Percentiles rank a stretch among this genome's conserved stretches.
Conservation (phyloP, 257 asterid species). For the Apocynum venetum region DNA sequence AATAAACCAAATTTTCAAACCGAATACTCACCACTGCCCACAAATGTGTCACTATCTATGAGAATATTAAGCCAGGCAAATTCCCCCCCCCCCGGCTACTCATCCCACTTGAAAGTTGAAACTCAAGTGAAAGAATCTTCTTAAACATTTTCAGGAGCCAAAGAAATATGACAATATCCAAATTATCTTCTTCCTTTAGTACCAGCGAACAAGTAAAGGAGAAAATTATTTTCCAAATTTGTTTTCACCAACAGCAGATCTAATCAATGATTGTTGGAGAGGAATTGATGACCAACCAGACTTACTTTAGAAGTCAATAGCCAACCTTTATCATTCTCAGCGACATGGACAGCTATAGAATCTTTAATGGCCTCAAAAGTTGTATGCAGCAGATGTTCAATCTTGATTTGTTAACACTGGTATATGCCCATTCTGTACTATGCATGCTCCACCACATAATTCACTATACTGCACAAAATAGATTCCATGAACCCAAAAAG, state of each 20-base stretch:
- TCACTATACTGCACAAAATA: neutral
- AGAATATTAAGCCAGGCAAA: neutral
- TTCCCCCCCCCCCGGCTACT: neutral
- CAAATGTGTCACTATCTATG: neutral
- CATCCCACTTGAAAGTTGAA: neutral
- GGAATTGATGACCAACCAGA: neutral
- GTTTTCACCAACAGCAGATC: neutral
- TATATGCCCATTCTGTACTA: neutral
- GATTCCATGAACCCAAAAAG: neutral
- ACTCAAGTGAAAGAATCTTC: neutral
- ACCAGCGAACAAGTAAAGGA: neutral
- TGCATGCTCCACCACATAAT: neutral
- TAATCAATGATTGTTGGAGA: neutral
- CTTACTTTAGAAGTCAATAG: neutral
- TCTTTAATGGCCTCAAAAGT: neutral
- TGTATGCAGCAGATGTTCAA: neutral
- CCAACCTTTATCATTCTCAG: neutral
- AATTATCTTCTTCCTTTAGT: neutral
- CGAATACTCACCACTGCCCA: too few species aligned
- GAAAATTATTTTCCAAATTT: neutral
- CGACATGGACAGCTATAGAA: neutral
- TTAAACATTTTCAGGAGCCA: neutral
- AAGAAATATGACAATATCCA: neutral
- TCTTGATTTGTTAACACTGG: neutral
- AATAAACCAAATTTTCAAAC: too few species aligned